These are phyloP conservation scores for Eucalyptus pumila DNA, from an alignment of 345 rosid species.

Conservation along the genomic window DNA sequence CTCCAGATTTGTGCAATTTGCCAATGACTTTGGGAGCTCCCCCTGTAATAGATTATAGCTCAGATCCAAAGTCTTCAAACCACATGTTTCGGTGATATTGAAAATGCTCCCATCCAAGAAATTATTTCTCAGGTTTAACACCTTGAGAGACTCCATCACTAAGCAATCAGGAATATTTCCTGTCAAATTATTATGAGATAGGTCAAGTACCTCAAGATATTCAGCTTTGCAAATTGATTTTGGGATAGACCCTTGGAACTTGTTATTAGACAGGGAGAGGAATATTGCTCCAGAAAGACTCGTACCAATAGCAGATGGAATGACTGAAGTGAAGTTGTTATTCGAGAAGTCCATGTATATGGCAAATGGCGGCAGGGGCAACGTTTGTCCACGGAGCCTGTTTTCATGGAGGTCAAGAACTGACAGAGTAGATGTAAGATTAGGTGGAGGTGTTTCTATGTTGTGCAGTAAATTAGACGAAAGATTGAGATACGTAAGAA, in stretches of 20 bases:
- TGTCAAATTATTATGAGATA: background rate
- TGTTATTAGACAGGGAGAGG: background rate
- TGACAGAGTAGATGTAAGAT: too few relatives aligned
- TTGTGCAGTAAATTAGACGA: background rate
- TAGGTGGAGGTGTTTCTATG: too few relatives aligned
- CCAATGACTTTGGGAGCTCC: slow-evolving; percentile 5
- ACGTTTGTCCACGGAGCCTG: too few relatives aligned
- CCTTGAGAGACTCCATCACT: background rate
- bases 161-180: background rate
- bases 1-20: slow-evolving; percentile 9
- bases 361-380: too few relatives aligned
- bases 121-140: background rate
- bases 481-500: slow-evolving; percentile 9
- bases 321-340: too few relatives aligned
- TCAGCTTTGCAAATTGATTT: background rate
- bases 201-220: background rate
- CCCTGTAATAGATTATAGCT: slow-evolving; percentile 13
- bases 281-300: background rate
- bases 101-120: background rate
- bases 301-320: too few relatives aligned
- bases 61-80: slow-evolving; percentile 15
- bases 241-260: background rate
- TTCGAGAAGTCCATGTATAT: too few relatives aligned
- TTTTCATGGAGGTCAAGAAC: too few relatives aligned
- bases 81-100: background rate